Percentiles rank a stretch among this genome's conserved stretches.
Evolutionary conservation across 177 flowering plant genomes (phyloP).

Genomic region (Tripterygium wilfordii): DNA sequence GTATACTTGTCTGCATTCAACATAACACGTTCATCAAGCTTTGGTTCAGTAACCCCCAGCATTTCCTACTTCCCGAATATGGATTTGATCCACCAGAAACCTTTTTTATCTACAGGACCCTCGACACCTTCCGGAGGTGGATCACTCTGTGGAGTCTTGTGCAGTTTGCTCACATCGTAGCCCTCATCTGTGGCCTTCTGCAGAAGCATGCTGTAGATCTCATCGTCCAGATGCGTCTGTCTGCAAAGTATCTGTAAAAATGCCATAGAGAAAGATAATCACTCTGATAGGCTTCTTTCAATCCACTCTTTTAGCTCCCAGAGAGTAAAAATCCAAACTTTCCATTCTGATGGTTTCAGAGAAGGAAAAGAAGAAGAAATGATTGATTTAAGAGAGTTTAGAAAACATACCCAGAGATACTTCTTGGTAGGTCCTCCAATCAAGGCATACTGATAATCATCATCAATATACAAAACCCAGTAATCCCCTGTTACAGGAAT

Average conservation of each 20-base stretch:
- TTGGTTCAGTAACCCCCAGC: too few relatives aligned
- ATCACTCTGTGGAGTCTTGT: conserved; percentile 71
- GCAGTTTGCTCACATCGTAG: conserved; percentile 79
- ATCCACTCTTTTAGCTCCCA: too few relatives aligned
- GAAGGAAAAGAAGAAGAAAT: too few relatives aligned
- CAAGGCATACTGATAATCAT: conserved; percentile 67
- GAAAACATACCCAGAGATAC: conserved; percentile 85
- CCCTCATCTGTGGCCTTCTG: conserved; percentile 64
- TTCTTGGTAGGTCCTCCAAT: conserved; percentile 66
- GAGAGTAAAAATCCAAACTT: too few relatives aligned
- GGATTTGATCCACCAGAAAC: conserved; percentile 93
- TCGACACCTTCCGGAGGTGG: conserved; percentile 63
- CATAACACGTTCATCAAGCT: too few relatives aligned
- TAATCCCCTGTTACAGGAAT: conserved; percentile 81
- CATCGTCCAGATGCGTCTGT: conserved; percentile 59
- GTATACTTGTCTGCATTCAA: too few relatives aligned
- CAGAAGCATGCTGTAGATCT: conserved; percentile 58
- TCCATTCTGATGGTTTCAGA: too few relatives aligned
- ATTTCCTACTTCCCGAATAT: conserved; percentile 68
- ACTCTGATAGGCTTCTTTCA: too few relatives aligned
- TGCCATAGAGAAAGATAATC: too few relatives aligned
- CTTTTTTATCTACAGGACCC: conserved; percentile 61
- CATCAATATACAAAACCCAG: conserved; percentile 80
- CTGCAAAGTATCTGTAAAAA: conserved; percentile 67
- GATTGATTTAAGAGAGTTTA: too few relatives aligned